phyloP scores from a whole-genome alignment of 148 eudicot species.

The Vaccinium macrocarpon region DNA sequence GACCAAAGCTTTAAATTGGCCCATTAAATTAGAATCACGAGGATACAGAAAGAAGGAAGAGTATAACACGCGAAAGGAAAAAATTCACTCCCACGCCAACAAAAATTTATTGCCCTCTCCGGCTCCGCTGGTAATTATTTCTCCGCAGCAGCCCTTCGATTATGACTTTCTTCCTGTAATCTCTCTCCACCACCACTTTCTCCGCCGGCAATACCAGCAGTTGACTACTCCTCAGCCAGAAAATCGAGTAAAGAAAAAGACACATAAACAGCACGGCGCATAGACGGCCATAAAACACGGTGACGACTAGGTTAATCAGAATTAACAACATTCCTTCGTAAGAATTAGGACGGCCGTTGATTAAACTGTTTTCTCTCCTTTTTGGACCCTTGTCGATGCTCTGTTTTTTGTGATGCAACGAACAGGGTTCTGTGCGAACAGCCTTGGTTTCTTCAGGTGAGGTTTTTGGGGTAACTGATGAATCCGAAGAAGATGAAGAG shows the following conservation, averaged over 20 bases:
- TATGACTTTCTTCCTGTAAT: slow-evolving; percentile 22
- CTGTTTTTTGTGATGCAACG: not conserved
- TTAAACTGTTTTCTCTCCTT: not conserved
- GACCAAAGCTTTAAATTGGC: not conserved
- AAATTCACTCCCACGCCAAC: not conserved
- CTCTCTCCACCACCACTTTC: not conserved
- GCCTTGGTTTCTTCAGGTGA: not conserved
- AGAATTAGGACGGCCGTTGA: not conserved
- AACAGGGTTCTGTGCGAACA: not conserved
- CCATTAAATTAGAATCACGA: too few species aligned
- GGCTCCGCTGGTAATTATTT: slow-evolving; percentile 12
- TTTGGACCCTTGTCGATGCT: not conserved
- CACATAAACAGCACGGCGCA: slow-evolving; percentile 20
- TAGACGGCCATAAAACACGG: slow-evolving; percentile 20
- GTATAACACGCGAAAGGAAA: not conserved
- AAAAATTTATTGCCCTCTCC: not conserved
- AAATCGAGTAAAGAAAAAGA: slow-evolving; percentile 13
- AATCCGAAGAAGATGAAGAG: not conserved
- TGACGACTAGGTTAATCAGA: slow-evolving; percentile 10
- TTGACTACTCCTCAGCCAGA: not conserved
- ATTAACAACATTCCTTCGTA: slow-evolving; percentile 11
- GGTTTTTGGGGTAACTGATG: not conserved
- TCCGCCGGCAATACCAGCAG: not conserved
- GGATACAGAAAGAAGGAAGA: too few species aligned
- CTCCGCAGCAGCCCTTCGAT: slow-evolving; percentile 27